Evolutionary conservation across 345 rosid species (phyloP), one percentile per base, ranked within the genome.

Genomic region (Psidium guajava): DNA sequence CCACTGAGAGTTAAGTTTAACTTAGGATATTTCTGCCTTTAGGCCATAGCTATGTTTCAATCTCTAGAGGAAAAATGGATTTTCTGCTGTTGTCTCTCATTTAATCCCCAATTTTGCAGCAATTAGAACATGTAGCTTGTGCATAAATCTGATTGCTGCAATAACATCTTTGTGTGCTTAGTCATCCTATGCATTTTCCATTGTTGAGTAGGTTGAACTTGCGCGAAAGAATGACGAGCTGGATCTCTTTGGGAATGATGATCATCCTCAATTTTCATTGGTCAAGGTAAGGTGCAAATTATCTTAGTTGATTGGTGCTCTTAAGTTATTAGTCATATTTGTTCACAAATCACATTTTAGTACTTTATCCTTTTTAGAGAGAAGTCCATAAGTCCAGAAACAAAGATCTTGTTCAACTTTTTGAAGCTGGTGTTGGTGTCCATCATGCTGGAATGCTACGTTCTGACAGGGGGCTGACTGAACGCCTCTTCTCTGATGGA

Each of bases 401-500:
- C 92, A 95, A 92, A 90, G 98, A 97, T 92, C 92, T 97, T 84
- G 94, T 93, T 86, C 89, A 93, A 88, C 95, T 97, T 64, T 97
- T 97, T 88, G 98, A 91, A 84, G 84, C 51, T 83, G 98, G 94
- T 14, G 42, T 93, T 82, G 99, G 99, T 61, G 90, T 97, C 89
- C 99, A 97, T 92, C 98, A 97, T 89, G 99, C 99, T 86, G 99
- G 99, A 87, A 97, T 97, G 98, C 88, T 97, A 89, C 94, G 99
- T 85, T 87, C 95, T 87, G 99, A 97, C 88, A 92, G 99, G 88
- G 94, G 95, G 88, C 94, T 97, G 88, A 97, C 99, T 22, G 99
- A 97, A 91, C 92, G 92, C 87, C 95, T 97, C 85, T 95, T 97
- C 90, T 93, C 98, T 82, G 96, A 93, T 85, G 97, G 98, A 87